Conservation (phyloP, 2,329 filamentous ascomycete species). For the Phialemoniopsis sp. region DNA sequence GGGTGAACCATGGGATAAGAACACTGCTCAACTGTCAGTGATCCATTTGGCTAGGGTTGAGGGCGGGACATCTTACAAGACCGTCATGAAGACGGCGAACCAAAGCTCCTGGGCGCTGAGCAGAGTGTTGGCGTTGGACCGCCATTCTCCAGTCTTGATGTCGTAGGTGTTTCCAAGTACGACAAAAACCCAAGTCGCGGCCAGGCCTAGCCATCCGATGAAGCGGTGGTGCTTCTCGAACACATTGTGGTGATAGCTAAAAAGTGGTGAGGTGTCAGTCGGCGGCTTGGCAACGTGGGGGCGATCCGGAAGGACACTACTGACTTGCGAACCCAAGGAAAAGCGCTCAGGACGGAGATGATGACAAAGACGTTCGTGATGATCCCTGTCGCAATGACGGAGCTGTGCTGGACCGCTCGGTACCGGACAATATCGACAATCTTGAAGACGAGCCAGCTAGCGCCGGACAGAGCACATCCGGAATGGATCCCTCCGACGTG, state of each 20-base stretch:
- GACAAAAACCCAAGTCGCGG: constrained; percentile 31
- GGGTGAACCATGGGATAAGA: constrained; percentile 32
- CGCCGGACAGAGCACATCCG: constrained; percentile 31
- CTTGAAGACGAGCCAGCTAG: constrained; percentile 33
- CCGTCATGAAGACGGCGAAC: constrained; percentile 34
- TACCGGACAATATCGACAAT: constrained; percentile 29
- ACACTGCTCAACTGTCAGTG: no score
- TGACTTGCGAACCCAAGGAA: constrained; percentile 36
- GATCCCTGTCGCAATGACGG: constrained; percentile 30
- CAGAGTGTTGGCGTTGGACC: constrained; percentile 23
- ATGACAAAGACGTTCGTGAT: constrained; percentile 31
- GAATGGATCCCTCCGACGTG: constrained; percentile 37
- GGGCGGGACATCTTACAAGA: constrained; percentile 22
- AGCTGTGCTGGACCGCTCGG: constrained; percentile 21
- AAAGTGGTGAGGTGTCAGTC: constrained; percentile 3
- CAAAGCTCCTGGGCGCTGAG: constrained; percentile 31
- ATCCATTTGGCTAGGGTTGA: not conserved
- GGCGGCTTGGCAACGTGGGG: constrained; percentile 6
- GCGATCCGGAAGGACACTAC: no score
- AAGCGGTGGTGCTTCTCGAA: constrained; percentile 37
- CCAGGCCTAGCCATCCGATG: constrained; percentile 33
- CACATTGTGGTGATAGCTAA: constrained; percentile 31
- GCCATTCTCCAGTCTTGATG: constrained; percentile 25
- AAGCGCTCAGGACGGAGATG: constrained; percentile 31
- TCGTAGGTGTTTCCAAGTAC: constrained; percentile 32